Percentiles rank a stretch among this genome's conserved stretches.
These are phyloP conservation scores for Colletotrichum tropicale DNA, from an alignment of 2,329 filamentous ascomycete genomes.

Conservation along the genomic window DNA sequence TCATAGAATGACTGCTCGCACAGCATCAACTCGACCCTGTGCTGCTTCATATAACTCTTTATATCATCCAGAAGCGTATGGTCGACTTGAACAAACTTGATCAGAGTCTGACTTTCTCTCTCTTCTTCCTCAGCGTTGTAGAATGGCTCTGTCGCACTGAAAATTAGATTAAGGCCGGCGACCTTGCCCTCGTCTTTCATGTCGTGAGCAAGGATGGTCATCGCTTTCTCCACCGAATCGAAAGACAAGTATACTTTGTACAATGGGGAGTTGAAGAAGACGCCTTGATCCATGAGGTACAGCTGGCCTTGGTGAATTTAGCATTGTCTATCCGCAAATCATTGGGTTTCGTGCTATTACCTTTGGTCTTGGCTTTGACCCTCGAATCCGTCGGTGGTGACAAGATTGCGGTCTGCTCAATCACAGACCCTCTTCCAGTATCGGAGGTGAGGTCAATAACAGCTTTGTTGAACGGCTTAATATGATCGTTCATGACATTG, in stretches of 20 bases:
- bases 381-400: not conserved
- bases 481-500: not conserved
- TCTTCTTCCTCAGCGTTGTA: not conserved
- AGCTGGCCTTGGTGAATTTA: not conserved
- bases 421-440: rapidly evolving
- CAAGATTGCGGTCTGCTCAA: not conserved
- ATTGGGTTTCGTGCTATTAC: not conserved
- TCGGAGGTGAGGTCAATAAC: not conserved
- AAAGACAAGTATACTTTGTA: not conserved
- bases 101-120: not conserved
- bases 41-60: not conserved
- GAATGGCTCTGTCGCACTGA: not conserved
- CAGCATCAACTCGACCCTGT: not conserved
- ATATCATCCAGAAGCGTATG: not conserved
- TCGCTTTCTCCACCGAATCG: not conserved
- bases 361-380: not conserved
- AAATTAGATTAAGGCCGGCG: not conserved
- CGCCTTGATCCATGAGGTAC: not conserved
- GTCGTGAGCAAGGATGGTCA: not conserved
- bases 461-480: not conserved
- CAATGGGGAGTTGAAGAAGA: not conserved
- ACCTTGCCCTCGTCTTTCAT: not conserved
- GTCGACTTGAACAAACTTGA: not conserved
- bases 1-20: not conserved
- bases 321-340: not conserved